These are phyloP conservation scores for Cichorium intybus DNA, from an alignment of 140 eudicot genomes.

Conservation along the genomic window DNA sequence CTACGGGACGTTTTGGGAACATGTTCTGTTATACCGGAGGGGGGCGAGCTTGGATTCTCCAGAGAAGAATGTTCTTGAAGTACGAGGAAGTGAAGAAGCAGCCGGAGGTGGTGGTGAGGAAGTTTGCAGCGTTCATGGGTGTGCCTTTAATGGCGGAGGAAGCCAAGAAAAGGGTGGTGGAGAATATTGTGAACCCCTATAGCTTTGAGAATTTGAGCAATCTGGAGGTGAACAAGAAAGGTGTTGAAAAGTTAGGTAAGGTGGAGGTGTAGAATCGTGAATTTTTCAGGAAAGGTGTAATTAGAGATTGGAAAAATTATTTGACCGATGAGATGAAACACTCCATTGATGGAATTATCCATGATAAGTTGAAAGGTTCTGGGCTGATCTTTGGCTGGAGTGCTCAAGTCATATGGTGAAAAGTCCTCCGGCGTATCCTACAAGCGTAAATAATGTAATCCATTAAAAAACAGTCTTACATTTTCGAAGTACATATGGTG, in stretches of 20 bases:
- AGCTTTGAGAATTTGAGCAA: conserved; percentile 32
- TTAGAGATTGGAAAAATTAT: conserved; percentile 27
- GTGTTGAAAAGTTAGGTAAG: not conserved
- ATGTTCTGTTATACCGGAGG: conserved; percentile 25
- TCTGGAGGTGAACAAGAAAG: conserved; percentile 32
- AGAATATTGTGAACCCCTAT: conserved; percentile 28
- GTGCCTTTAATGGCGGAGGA: conserved; percentile 20
- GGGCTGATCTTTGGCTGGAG: conserved; percentile 21
- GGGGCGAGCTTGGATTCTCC: not conserved
- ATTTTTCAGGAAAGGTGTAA: conserved; percentile 23
- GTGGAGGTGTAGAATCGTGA: not conserved
- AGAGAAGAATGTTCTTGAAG: not conserved
- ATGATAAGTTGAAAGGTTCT: conserved; percentile 20
- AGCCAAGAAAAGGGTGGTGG: not conserved
- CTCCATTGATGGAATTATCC: conserved; percentile 16
- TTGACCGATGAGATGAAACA: conserved; percentile 28
- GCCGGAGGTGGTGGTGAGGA: not conserved
- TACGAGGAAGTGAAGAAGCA: conserved; percentile 11
- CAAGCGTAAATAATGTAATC: too few species aligned
- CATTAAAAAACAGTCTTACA: too few species aligned
- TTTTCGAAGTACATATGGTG: too few species aligned
- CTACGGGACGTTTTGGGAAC: conserved; percentile 32
- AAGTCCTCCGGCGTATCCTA: too few species aligned
- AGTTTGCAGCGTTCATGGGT: conserved; percentile 18
- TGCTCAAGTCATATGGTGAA: too few species aligned